Percentiles rank a stretch among this genome's conserved stretches.
Conservation (phyloP, 2,329 filamentous ascomycete genomes). For the Neofusicoccum laricinum region DNA sequence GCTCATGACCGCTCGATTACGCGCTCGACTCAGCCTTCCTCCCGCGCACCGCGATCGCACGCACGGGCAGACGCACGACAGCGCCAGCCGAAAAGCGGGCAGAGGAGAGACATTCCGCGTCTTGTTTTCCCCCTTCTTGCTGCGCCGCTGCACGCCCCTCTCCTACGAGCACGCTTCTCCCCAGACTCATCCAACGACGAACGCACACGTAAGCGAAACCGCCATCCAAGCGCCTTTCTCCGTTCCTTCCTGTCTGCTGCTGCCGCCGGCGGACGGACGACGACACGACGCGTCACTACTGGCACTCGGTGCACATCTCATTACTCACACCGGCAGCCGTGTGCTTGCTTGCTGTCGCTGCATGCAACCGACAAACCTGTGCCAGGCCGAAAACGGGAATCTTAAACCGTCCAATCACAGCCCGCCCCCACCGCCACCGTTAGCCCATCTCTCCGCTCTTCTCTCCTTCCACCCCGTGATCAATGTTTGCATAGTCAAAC, state of each 20-base stretch:
- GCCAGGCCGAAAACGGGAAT: constrained; percentile 7
- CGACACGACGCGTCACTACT: too few species aligned
- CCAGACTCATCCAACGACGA: not conserved
- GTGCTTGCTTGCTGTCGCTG: not conserved
- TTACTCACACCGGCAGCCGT: not conserved
- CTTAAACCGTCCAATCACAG: constrained; percentile 6
- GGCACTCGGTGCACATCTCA: too few species aligned
- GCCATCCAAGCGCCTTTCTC: not conserved
- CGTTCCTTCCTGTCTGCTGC: not conserved
- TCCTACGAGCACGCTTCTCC: too few species aligned
- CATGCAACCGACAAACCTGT: not conserved
- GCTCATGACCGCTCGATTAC: too few species aligned
- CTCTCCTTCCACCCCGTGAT: not conserved
- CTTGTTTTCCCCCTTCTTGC: not conserved
- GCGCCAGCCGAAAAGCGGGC: too few species aligned
- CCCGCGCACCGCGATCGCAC: not conserved
- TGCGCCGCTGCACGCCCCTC: not conserved
- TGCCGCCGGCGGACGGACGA: too few species aligned
- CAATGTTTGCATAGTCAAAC: not conserved
- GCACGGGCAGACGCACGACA: too few species aligned
- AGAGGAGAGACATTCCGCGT: too few species aligned
- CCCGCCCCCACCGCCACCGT: not conserved
- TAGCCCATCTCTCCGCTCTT: not conserved
- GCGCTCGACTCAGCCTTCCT: not conserved
- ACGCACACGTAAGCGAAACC: not conserved